Percentiles rank a stretch among this genome's conserved stretches.
Conservation (phyloP, 495 filamentous ascomycete species). For the Arthonia radiata region DNA sequence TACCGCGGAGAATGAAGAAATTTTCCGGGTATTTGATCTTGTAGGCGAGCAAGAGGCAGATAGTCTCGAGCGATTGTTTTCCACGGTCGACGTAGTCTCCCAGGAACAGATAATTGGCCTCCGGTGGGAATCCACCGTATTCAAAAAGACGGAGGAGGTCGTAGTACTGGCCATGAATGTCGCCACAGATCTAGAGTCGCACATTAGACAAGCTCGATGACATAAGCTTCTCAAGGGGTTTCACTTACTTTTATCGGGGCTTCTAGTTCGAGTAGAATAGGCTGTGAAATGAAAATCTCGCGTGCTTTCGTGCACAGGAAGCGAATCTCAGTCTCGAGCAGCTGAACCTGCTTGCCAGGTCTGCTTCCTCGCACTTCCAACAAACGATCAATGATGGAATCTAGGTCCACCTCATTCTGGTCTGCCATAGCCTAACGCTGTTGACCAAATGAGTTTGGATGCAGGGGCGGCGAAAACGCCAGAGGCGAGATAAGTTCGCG, state of each 20-base stretch:
- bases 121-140: constrained; percentile 94
- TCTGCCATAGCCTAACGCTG: too few relatives aligned
- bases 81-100: constrained; percentile 97
- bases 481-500: too few relatives aligned
- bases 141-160: constrained; percentile 93
- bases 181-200: constrained; percentile 79
- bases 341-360: constrained; percentile 94
- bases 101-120: constrained; percentile 98
- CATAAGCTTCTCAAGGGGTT: constrained; percentile 5
- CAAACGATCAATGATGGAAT: constrained; percentile 96
- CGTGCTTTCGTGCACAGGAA: constrained; percentile 96
- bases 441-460: too few relatives aligned
- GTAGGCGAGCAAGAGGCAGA: constrained; percentile 92
- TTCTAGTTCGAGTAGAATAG: constrained; percentile 89
- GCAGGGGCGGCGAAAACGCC: too few relatives aligned
- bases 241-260: constrained; percentile 86
- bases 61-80: constrained; percentile 98
- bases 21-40: constrained; percentile 99
- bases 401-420: constrained; percentile 88
- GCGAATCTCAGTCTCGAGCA: constrained; percentile 89
- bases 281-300: constrained; percentile 99
- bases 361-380: constrained; percentile 94
- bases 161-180: constrained; percentile 99
- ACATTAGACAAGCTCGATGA: too few relatives aligned
- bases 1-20: constrained; percentile 95